Conservation (phyloP, 2,329 filamentous ascomycete genomes). For the Tolypocladium sp. region DNA sequence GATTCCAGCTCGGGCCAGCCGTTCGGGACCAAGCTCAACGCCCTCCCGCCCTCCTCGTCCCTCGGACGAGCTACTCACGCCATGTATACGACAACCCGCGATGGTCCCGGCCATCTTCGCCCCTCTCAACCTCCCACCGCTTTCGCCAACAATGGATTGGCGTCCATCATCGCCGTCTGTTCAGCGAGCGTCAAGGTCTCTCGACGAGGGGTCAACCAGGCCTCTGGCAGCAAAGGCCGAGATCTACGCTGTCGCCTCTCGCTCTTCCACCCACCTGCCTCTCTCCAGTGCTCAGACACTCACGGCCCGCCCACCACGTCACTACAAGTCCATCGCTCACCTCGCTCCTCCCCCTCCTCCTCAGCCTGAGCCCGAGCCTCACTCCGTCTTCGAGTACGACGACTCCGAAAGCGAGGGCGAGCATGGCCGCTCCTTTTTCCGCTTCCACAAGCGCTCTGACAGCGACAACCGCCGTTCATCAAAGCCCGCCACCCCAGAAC, state of each 20-base stretch:
- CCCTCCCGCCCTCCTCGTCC: constrained; percentile 20
- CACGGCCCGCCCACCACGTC: constrained; percentile 9
- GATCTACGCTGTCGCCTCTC: constrained; percentile 12
- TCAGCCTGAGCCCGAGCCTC: constrained; percentile 15
- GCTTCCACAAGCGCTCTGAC: constrained; percentile 29
- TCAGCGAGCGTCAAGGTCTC: not conserved
- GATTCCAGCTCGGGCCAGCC: not conserved
- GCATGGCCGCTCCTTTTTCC: constrained; percentile 28
- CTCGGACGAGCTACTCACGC: constrained; percentile 14
- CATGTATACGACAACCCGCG: constrained; percentile 7
- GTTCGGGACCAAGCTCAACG: constrained; percentile 2
- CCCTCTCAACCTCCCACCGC: not conserved
- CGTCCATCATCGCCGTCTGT: constrained; percentile 1
- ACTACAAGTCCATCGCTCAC: constrained; percentile 16
- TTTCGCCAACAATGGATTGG: not conserved
- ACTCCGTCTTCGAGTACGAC: constrained; percentile 41
- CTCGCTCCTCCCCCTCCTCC: constrained; percentile 12
- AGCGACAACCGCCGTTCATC: constrained; percentile 18
- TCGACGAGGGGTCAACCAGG: not conserved
- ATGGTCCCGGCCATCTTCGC: not conserved
- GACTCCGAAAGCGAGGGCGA: constrained; percentile 34
- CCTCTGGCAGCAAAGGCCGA: constrained; percentile 1
- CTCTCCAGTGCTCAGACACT: constrained; percentile 6
- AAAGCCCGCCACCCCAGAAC: constrained; percentile 1
- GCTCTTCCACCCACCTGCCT: constrained; percentile 13